A percentile compares a stretch with the other conserved stretches of the same genome.
These are phyloP conservation scores for Trematosphaeria pertusa DNA, from an alignment of 2,329 filamentous ascomycete species.

Conservation along the genomic window DNA sequence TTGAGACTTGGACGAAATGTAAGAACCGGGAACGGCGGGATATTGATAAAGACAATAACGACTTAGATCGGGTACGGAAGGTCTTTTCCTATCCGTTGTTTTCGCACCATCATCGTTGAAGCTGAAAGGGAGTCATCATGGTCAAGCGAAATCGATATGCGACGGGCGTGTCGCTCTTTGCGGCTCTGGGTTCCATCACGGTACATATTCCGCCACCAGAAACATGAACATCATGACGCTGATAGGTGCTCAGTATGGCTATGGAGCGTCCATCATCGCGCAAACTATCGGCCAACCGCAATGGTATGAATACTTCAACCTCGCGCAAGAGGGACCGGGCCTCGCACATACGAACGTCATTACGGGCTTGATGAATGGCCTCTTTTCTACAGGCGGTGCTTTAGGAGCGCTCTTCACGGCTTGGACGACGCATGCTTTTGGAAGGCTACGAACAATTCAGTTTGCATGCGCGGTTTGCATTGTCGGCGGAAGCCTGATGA, in stretches of 20 bases:
- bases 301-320: constrained; percentile 9
- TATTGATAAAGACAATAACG: too few relatives aligned
- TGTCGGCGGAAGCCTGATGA: constrained; percentile 2
- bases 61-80: too few relatives aligned
- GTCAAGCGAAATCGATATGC: constrained; percentile 10
- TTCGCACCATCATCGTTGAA: background rate
- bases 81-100: too few relatives aligned
- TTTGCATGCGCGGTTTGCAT: constrained; percentile 5
- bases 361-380: constrained; percentile 39
- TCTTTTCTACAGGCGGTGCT: constrained; percentile 1
- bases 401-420: constrained; percentile 1
- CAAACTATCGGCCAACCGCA: constrained; percentile 11
- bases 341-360: constrained; percentile 23
- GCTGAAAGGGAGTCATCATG: background rate
- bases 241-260: constrained; percentile 5
- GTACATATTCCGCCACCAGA: background rate
- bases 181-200: constrained; percentile 6
- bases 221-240: background rate
- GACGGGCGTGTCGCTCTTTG: constrained; percentile 8
- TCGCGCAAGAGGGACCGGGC: constrained; percentile 10
- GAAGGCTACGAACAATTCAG: constrained; percentile 2
- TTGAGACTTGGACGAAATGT: too few relatives aligned
- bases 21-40: too few relatives aligned
- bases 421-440: constrained; percentile 6
- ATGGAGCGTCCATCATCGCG: constrained; percentile 11